Base-by-base conservation (phyloP, 345 rosid genomes). In the Raphanus raphanistrum region DNA sequence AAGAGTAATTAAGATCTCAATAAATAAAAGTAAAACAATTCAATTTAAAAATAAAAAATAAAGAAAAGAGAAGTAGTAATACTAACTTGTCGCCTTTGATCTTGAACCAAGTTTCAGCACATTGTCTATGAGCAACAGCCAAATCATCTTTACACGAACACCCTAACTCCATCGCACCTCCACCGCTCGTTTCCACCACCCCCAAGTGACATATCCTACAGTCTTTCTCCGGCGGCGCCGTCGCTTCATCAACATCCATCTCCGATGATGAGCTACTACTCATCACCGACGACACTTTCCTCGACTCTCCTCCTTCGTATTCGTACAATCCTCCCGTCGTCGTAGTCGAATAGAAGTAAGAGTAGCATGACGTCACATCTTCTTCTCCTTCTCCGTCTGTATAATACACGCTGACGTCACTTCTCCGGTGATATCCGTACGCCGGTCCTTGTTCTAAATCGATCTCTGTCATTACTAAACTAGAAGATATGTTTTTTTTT, bases 41-140 rank as follows among this genome's bases (percentile, higher is more conserved):
- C 2, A 41, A 41, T 0, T 0, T 29, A 31, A 54, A 8, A 8
- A 15, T 16, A 1, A n/a, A 31, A 2, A 45, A n/a, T 9, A 26
- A 9, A 50, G 17, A 57, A 9, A 55, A 29, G 1, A 32, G 54
- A 7, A 2, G 12, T 50, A 45, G 16, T 45, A 50, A 41, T 13
- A 72, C 97, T 84, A 87, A 72, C 99, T 84, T 89, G 84, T 92
- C 91, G 80, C 99, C 98, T 80, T 78, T 95, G 79, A 95, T 95
- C 85, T 90, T 91, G 88, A 95, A 92, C 99, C 99, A 95, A 63
- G 97, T 82, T 72, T 95, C 99, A 6, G 99, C 98, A 72, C 99
- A 95, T 38, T 87, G 89, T 85, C 85, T 92, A 79, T 95, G 99
- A 70, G 99, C 98, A 86, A 90, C 86, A 73, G 96, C 98, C 69